These are phyloP conservation scores for Phycomyces blakesleeanus DNA, from an alignment of 192 early-diverging fungal species.

Conservation along the genomic window DNA sequence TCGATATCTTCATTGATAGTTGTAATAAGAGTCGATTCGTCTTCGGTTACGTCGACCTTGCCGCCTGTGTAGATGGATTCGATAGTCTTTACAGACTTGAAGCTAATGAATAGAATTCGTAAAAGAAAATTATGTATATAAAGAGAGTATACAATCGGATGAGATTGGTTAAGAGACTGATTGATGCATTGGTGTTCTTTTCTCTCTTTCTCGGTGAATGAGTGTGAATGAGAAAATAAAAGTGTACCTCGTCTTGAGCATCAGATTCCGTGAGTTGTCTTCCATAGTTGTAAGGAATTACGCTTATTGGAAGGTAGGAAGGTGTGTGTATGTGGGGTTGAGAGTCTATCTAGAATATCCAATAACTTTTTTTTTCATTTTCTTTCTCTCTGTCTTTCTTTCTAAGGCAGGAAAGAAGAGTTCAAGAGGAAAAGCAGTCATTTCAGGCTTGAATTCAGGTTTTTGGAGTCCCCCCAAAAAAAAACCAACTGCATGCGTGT, in stretches of 20 bases:
- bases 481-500: no score
- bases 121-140: no score
- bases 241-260: not conserved
- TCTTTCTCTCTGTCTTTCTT: no score
- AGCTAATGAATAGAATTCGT: no score
- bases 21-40: conserved; percentile 70
- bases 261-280: not conserved
- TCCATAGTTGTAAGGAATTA: not conserved
- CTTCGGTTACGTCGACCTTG: conserved; percentile 62
- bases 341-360: no score
- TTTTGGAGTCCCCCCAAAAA: no score
- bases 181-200: no score
- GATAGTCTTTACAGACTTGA: conserved; percentile 71
- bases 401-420: not conserved
- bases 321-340: no score
- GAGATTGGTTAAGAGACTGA: not conserved
- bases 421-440: not conserved
- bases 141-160: no score
- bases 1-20: conserved; percentile 80
- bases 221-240: no score
- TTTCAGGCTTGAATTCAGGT: not conserved
- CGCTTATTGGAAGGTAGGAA: not conserved
- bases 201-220: no score
- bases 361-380: conserved; percentile 6
- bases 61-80: conserved; percentile 93